Conservation (phyloP, 257 asterid species). For the Agastache rugosa region DNA sequence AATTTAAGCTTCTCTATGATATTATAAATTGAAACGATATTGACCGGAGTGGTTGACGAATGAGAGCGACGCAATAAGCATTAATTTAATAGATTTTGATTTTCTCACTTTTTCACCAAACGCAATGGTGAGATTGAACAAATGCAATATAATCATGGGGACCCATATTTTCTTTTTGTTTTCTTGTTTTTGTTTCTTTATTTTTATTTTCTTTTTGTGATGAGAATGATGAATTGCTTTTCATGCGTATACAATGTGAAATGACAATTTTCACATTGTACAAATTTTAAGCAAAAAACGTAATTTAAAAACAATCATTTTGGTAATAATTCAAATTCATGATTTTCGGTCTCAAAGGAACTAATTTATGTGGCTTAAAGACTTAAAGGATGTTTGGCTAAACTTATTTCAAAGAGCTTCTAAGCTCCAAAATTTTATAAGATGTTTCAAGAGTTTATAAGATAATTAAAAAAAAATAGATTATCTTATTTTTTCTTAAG, state of each 20-base stretch:
- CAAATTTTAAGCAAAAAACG: too few species aligned
- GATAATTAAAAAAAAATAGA: too few species aligned
- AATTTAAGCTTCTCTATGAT: too few species aligned
- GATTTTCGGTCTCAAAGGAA: too few species aligned
- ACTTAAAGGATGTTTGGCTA: too few species aligned
- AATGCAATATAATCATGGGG: neutral
- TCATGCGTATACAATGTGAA: neutral
- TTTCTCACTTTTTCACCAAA: constrained; percentile 23
- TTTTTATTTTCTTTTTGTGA: neutral
- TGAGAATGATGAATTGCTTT: neutral
- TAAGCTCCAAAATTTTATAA: too few species aligned
- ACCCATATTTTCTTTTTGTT: neutral
- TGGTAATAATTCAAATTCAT: neutral
- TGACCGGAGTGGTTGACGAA: neutral
- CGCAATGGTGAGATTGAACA: neutral
- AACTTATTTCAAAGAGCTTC: too few species aligned
- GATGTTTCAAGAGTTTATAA: too few species aligned
- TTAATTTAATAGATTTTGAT: neutral
- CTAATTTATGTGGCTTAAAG: too few species aligned
- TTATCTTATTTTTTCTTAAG: too few species aligned
- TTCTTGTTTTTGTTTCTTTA: too few species aligned
- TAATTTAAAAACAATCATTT: neutral
- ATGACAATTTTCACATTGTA: neutral
- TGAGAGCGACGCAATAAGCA: neutral
- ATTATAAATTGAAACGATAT: neutral